Evolutionary conservation across 805 yeast species (phyloP), one percentile per base, ranked within the genome.

Genomic region (Candida piceae): DNA sequence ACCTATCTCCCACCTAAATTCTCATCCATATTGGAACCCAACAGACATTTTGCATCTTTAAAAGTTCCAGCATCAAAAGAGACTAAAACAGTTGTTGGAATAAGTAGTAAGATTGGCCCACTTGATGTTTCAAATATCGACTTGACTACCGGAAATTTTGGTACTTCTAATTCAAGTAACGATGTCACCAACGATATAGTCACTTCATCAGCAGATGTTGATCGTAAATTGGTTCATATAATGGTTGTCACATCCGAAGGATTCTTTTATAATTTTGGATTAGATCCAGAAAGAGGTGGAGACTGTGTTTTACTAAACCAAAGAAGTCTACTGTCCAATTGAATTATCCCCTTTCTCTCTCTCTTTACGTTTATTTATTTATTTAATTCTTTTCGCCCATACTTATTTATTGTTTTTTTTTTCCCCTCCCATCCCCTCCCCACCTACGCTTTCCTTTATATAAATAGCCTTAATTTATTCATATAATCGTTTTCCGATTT

Each of bases 201-300:
- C 53, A 44, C 41, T 13, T n/a, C n/a, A n/a, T n/a, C n/a, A n/a
- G n/a, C 36, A 37, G 38, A 40, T 43, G 36, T 11, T n/a, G 38
- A 31, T 33, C 50, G 57, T 22, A 56, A 49, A 13, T 45, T 66
- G 38, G 54, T 70, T 4, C 78, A 79, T 49, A 81, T 87, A 4
- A 70, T 81, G 48, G 95, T 90, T 16, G 82, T 89, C 4, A 85
- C 96, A 1, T 77, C 90, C 0, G 95, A 85, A 39, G 98, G 97
- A 0, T 74, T 72, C 45, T 82, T 84, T 49, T 88, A 84, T 57
- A 87, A 81, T 32, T 90, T 85, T 59, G 86, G 88, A 0, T 66
- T 93, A 34, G 93, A 87, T 53, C 80, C 93, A 0, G 94, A 81
- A 42, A 63, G 89, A 36, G 97, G 97, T 1, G 98, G 98, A 2